A percentile compares a stretch with the other conserved stretches of the same genome.
Evolutionary conservation across 139 green algal genomes (phyloP).

Genomic region (Chlamydomonas incerta): DNA sequence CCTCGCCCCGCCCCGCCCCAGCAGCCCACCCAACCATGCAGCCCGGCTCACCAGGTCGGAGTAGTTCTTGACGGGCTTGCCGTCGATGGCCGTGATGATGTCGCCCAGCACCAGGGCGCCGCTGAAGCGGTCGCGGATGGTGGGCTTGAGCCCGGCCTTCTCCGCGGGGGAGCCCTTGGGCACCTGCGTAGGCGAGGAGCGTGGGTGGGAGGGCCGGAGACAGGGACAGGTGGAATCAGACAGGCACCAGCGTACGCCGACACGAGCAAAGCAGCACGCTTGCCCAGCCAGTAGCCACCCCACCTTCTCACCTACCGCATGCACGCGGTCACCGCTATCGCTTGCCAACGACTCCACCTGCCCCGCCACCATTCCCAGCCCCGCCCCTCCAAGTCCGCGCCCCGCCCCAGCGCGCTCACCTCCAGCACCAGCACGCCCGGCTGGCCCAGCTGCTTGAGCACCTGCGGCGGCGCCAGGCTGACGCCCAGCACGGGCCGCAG

Average conservation of each 20-base stretch:
- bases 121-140: slow-evolving; percentile 61
- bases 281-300: too few species aligned
- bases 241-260: too few species aligned
- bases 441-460: slow-evolving; percentile 55
- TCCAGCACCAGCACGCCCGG: slow-evolving; percentile 83
- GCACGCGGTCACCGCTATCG: too few species aligned
- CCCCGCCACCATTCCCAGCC: too few species aligned
- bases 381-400: too few species aligned
- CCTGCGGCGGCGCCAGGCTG: slow-evolving; percentile 81
- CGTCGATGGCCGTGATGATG: slow-evolving; percentile 80
- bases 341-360: too few species aligned
- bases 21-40: background rate
- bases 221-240: too few species aligned
- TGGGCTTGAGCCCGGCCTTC: slow-evolving; percentile 63
- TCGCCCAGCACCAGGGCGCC: slow-evolving; percentile 71
- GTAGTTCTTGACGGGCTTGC: slow-evolving; percentile 36
- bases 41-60: slow-evolving; percentile 15
- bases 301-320: too few species aligned
- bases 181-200: slow-evolving; percentile 35
- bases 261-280: too few species aligned
- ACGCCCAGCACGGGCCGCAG: slow-evolving; percentile 82
- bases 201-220: too few species aligned
- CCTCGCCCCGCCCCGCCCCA: too few species aligned
- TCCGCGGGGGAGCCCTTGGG: slow-evolving; percentile 51
- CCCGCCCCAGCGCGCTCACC: slow-evolving; percentile 53